Percentiles rank a stretch among this genome's conserved stretches.
These are phyloP conservation scores for Dendrobium chrysotoxum DNA, from an alignment of 106 monocot species.

Conservation along the genomic window DNA sequence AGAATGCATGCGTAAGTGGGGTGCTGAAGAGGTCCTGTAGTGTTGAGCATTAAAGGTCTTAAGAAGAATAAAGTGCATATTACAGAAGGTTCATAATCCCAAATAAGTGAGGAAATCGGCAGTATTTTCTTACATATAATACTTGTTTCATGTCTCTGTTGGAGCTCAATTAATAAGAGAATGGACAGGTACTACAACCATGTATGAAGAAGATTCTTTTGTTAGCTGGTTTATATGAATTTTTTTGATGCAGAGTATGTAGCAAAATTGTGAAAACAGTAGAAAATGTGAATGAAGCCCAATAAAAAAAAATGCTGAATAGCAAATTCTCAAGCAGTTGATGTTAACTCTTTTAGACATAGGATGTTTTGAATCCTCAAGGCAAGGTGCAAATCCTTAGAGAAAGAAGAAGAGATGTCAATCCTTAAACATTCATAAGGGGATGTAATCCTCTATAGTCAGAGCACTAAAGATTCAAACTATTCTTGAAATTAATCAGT, in stretches of 20 bases:
- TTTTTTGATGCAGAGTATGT: not conserved
- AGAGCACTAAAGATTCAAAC: too few relatives aligned
- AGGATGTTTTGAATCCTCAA: too few relatives aligned
- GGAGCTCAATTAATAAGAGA: not conserved
- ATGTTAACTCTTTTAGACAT: too few relatives aligned
- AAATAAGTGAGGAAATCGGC: not conserved
- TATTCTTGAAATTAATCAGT: too few relatives aligned
- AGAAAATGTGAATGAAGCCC: too few relatives aligned
- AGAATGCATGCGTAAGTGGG: not conserved
- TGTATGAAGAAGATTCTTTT: not conserved
- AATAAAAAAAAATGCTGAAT: too few relatives aligned
- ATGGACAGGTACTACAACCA: not conserved
- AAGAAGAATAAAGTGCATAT: not conserved
- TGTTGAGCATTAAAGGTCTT: not conserved
- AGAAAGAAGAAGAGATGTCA: too few relatives aligned
- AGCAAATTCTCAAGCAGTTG: too few relatives aligned
- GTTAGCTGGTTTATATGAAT: not conserved
- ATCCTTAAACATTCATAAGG: too few relatives aligned
- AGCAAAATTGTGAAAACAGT: too few relatives aligned
- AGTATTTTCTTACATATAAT: not conserved
- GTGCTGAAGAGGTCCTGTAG: not conserved
- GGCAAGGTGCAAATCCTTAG: too few relatives aligned
- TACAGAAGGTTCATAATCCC: not conserved
- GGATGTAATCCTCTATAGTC: too few relatives aligned
- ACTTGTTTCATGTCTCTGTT: not conserved